Conservation (phyloP, 345 rosid genomes). For the Gossypium arboreum region DNA sequence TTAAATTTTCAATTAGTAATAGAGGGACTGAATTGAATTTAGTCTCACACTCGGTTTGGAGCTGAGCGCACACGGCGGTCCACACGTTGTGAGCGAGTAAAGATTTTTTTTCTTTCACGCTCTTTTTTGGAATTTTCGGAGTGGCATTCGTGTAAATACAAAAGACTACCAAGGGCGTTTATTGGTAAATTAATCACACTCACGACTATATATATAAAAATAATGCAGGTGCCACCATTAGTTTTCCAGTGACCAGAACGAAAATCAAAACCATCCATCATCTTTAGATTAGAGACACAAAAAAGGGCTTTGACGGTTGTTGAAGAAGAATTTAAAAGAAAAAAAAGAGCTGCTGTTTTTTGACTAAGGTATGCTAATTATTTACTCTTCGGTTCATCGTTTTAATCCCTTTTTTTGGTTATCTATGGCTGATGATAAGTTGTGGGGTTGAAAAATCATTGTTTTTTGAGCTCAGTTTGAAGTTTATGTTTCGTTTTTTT, state of each 20-base stretch:
- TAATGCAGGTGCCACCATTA: not conserved
- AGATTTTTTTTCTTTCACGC: not conserved
- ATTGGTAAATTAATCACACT: not conserved
- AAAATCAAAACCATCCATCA: too few species aligned
- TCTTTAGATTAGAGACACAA: not conserved
- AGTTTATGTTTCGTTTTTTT: not conserved
- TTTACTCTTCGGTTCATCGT: not conserved
- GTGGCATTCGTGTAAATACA: constrained; percentile 6
- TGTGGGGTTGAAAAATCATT: not conserved
- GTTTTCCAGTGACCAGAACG: not conserved
- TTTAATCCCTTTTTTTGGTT: not conserved
- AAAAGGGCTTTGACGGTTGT: not conserved
- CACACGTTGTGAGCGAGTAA: constrained; percentile 2
- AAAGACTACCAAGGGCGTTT: not conserved
- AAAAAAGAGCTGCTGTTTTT: not conserved
- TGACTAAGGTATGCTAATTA: constrained; percentile 13
- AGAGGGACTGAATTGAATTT: too few species aligned
- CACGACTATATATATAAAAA: not conserved
- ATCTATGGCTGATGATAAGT: not conserved
- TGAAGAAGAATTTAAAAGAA: not conserved
- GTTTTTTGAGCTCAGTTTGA: not conserved
- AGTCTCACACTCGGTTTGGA: not conserved
- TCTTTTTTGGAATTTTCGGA: not conserved
- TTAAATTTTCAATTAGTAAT: too few species aligned
- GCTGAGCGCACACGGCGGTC: not conserved